Percentiles rank a stretch among this genome's conserved stretches.
phyloP scores from a whole-genome alignment of 2,329 filamentous ascomycete species.

The Dactylellina sp. region DNA sequence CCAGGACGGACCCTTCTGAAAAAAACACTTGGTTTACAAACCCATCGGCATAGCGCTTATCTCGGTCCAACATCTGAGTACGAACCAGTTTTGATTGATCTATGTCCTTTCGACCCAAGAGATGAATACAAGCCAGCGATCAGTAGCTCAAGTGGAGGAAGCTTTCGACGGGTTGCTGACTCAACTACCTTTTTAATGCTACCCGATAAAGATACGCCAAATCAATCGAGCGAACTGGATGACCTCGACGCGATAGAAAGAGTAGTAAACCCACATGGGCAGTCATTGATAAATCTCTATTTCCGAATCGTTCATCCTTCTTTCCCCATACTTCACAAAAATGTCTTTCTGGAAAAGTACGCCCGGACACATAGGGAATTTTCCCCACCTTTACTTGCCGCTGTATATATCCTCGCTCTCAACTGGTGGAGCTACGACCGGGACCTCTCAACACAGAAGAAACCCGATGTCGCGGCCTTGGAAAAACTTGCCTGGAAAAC shows the following conservation, averaged over 20 bases:
- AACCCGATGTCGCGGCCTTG: slow-evolving; percentile 77
- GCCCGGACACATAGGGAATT: slow-evolving; percentile 70
- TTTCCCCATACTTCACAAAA: slow-evolving; percentile 72
- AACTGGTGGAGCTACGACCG: slow-evolving; percentile 73
- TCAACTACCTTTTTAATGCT: slow-evolving; percentile 83
- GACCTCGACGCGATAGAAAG: slow-evolving; percentile 74
- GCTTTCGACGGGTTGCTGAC: slow-evolving; percentile 79
- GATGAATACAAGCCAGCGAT: slow-evolving; percentile 80
- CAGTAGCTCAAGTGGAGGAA: slow-evolving; percentile 66
- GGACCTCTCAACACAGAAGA: slow-evolving; percentile 66
- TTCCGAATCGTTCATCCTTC: slow-evolving; percentile 74
- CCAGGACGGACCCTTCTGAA: slow-evolving; percentile 52
- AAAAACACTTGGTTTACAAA: slow-evolving; percentile 75
- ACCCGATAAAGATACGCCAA: slow-evolving; percentile 78
- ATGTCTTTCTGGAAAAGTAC: slow-evolving; percentile 73
- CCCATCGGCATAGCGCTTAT: slow-evolving; percentile 83
- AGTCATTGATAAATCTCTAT: slow-evolving; percentile 80
- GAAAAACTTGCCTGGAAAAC: slow-evolving; percentile 80
- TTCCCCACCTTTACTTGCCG: slow-evolving; percentile 71
- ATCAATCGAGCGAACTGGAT: slow-evolving; percentile 75
- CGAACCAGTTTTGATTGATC: slow-evolving; percentile 83
- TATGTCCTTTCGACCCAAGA: slow-evolving; percentile 82
- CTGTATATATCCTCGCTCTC: slow-evolving; percentile 73
- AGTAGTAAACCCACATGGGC: slow-evolving; percentile 80
- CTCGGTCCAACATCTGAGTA: slow-evolving; percentile 86